phyloP scores from a whole-genome alignment of 2,329 filamentous ascomycete genomes.

The Penicillium sp. region DNA sequence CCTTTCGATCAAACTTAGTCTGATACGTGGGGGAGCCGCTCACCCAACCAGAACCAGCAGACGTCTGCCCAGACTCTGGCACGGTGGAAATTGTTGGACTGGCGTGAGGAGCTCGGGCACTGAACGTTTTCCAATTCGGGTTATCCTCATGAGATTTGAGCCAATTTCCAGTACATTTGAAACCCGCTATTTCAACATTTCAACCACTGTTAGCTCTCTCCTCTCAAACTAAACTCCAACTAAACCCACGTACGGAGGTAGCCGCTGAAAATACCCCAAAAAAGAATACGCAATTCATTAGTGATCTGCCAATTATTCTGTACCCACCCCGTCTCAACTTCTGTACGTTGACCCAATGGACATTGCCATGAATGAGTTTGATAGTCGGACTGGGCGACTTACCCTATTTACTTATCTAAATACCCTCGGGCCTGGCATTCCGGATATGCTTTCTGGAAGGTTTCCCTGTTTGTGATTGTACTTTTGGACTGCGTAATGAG shows the following conservation, averaged over 20 bases:
- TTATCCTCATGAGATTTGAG: not conserved
- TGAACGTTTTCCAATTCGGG: constrained; percentile 8
- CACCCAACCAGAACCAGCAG: constrained; percentile 13
- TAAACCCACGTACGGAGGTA: not conserved
- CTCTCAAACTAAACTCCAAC: constrained; percentile 16
- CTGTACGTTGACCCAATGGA: not conserved
- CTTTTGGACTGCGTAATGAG: constrained; percentile 30
- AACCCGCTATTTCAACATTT: not conserved
- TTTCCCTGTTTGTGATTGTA: constrained; percentile 16
- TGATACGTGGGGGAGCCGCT: constrained; percentile 8
- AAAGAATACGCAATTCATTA: constrained; percentile 5
- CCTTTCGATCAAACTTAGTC: constrained; percentile 12
- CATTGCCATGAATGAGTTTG: not conserved
- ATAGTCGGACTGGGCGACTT: not conserved
- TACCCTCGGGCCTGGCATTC: constrained; percentile 9
- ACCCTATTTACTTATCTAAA: constrained; percentile 10
- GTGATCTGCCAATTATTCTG: constrained; percentile 7
- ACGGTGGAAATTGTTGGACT: constrained; percentile 13
- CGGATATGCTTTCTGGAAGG: constrained; percentile 18
- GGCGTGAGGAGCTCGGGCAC: not conserved
- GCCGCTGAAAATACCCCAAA: constrained; percentile 12
- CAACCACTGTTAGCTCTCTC: not conserved
- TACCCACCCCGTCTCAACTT: not conserved
- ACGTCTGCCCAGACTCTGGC: constrained; percentile 10
- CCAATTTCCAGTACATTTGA: constrained; percentile 6